A percentile compares a stretch with the other conserved stretches of the same genome.
Conservation (phyloP, 2,329 filamentous ascomycete species). For the Sclerotinia borealis region DNA sequence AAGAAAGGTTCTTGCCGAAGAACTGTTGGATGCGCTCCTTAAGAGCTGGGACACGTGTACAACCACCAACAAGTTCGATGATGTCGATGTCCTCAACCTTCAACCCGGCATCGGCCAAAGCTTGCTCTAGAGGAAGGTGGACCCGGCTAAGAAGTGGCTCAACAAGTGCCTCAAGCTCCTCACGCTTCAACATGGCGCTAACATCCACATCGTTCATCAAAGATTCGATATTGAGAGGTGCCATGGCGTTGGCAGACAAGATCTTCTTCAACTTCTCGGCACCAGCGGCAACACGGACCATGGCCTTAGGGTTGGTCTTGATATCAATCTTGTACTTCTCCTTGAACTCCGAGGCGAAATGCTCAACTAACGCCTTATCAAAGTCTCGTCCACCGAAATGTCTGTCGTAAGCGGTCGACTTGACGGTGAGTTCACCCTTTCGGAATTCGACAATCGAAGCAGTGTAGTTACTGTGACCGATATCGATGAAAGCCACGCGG, state of each 20-base stretch:
- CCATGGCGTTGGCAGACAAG: slow-evolving; percentile 87
- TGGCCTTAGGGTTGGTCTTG: slow-evolving; percentile 80
- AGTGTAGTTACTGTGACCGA: slow-evolving; percentile 95
- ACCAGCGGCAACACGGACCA: slow-evolving; percentile 76
- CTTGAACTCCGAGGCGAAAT: slow-evolving; percentile 93
- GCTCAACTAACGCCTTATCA: slow-evolving; percentile 89
- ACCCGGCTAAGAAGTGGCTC: slow-evolving; percentile 73
- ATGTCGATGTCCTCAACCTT: slow-evolving; percentile 86
- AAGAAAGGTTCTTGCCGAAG: slow-evolving; percentile 89
- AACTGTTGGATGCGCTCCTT: slow-evolving; percentile 86
- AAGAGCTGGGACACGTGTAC: slow-evolving; percentile 85
- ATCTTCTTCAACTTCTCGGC: slow-evolving; percentile 99
- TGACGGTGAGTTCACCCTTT: slow-evolving; percentile 93
- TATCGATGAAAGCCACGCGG: slow-evolving; percentile 86
- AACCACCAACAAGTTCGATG: slow-evolving; percentile 90
- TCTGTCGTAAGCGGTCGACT: slow-evolving; percentile 86
- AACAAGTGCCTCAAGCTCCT: slow-evolving; percentile 88
- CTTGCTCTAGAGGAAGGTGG: slow-evolving; percentile 75
- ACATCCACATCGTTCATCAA: slow-evolving; percentile 98
- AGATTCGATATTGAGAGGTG: slow-evolving; percentile 93
- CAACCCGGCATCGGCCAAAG: slow-evolving; percentile 87
- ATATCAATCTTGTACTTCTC: slow-evolving; percentile 98
- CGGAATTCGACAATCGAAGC: slow-evolving; percentile 91
- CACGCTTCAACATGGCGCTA: slow-evolving; percentile 78
- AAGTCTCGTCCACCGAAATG: slow-evolving; percentile 98